phyloP scores from a whole-genome alignment of 805 yeast species.

The Kodamaea kakaduensis region DNA sequence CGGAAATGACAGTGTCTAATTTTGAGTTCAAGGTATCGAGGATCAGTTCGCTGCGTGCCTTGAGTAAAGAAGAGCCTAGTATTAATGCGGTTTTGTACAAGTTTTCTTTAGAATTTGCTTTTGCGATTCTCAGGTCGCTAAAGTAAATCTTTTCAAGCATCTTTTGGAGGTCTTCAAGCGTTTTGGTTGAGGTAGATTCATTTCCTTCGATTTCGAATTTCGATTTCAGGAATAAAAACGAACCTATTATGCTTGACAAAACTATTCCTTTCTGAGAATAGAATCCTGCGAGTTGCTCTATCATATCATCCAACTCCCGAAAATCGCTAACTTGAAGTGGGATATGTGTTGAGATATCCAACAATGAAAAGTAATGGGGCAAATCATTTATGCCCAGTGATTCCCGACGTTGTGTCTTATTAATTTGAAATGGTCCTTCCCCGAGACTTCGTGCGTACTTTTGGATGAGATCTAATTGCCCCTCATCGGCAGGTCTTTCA shows the following conservation, averaged over 20 bases:
- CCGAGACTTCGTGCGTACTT: slow-evolving; percentile 14
- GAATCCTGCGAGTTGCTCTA: slow-evolving; percentile 24
- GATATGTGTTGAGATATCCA: slow-evolving; percentile 13
- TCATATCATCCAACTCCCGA: slow-evolving; percentile 31
- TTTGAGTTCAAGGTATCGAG: background rate
- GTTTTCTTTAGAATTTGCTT: slow-evolving; percentile 3
- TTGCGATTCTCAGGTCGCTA: background rate
- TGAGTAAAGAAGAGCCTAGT: slow-evolving; percentile 13
- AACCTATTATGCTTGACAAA: slow-evolving; percentile 12
- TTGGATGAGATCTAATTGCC: slow-evolving; percentile 10
- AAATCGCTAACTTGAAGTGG: slow-evolving; percentile 17
- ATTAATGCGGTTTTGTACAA: slow-evolving; percentile 9
- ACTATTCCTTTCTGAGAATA: slow-evolving; percentile 16
- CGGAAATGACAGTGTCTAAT: slow-evolving; percentile 2
- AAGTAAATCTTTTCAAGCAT: slow-evolving; percentile 7
- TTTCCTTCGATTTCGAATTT: slow-evolving; percentile 15
- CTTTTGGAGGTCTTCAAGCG: slow-evolving; percentile 10
- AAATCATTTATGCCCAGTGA: background rate
- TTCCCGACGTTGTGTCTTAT: background rate
- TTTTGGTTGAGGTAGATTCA: slow-evolving; percentile 4
- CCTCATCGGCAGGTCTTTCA: slow-evolving; percentile 2
- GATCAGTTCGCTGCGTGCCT: slow-evolving; percentile 9
- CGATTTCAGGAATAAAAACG: slow-evolving; percentile 16
- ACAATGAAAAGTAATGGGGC: slow-evolving; percentile 10
- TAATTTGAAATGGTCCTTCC: slow-evolving; percentile 12